Percentiles rank a stretch among this genome's conserved stretches.
phyloP scores from a whole-genome alignment of 257 asterid genomes.

The Echium plantagineum region DNA sequence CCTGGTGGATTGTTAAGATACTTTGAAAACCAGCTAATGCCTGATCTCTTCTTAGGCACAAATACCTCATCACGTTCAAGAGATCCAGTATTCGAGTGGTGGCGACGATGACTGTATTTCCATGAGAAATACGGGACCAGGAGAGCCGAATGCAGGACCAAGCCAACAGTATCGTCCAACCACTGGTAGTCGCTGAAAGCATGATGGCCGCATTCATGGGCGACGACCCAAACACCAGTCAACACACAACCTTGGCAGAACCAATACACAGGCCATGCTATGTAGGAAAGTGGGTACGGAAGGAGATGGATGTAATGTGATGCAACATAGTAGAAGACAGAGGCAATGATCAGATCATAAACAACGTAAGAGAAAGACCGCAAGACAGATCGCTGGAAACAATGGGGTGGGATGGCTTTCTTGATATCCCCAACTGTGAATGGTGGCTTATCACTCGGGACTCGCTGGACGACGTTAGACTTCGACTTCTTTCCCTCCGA shows the following conservation, averaged over 20 bases:
- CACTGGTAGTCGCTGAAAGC: conserved; percentile 53
- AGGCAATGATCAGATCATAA: conserved; percentile 44
- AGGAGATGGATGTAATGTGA: conserved; percentile 50
- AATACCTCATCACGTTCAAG: no score
- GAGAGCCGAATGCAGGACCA: conserved; percentile 30
- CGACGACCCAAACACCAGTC: conserved; percentile 60
- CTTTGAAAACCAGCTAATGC: no score
- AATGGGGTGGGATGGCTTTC: conserved; percentile 83
- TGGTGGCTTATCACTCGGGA: conserved; percentile 63
- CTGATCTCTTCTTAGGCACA: no score
- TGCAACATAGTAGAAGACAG: conserved; percentile 50
- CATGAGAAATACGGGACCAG: conserved; percentile 33
- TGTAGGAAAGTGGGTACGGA: conserved; percentile 34
- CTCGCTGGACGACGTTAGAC: conserved; percentile 34
- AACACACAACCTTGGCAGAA: conserved; percentile 59
- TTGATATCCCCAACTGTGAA: conserved; percentile 60
- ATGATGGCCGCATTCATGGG: conserved; percentile 56
- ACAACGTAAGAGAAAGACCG: conserved; percentile 64
- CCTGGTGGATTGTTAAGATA: no score
- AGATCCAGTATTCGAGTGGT: no score
- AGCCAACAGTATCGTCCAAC: conserved; percentile 57
- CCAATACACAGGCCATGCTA: conserved; percentile 68
- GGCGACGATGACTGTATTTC: no score
- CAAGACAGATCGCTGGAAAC: conserved; percentile 66
- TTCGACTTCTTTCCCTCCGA: conserved; percentile 32